These are phyloP conservation scores for Esteya vermicola DNA, from an alignment of 2,329 filamentous ascomycete species.

Conservation along the genomic window DNA sequence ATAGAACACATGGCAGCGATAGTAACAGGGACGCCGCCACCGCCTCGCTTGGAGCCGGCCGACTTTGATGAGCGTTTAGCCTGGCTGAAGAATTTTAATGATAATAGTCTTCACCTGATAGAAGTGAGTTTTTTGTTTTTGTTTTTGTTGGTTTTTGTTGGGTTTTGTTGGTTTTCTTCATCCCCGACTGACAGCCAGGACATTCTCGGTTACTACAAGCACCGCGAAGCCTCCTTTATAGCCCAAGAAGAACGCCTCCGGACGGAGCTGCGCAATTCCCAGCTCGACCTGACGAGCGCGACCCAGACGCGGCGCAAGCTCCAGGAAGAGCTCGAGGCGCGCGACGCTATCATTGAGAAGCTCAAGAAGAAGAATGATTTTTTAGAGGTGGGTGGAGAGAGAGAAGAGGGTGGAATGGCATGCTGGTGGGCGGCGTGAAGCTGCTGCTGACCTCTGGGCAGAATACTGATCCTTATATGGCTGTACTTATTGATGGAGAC, in stretches of 20 bases:
- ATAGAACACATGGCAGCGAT: too few species aligned
- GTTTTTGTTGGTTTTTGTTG: background rate
- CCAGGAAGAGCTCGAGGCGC: slow-evolving; percentile 27
- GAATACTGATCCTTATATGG: slow-evolving; percentile 43
- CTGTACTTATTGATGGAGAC: slow-evolving; percentile 49
- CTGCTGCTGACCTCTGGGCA: too few species aligned
- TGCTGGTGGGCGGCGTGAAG: too few species aligned
- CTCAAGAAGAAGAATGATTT: slow-evolving; percentile 17
- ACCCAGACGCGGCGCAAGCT: slow-evolving; percentile 32
- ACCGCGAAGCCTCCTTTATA: slow-evolving; percentile 26
- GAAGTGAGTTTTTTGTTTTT: background rate
- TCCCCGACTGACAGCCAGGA: slow-evolving; percentile 21
- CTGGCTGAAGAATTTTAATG: background rate
- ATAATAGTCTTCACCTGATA: background rate
- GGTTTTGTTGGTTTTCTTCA: background rate
- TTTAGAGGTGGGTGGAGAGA: slow-evolving; percentile 26
- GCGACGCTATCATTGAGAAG: background rate
- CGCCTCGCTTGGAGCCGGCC: background rate
- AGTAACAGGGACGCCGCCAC: too few species aligned
- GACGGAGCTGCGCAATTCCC: slow-evolving; percentile 25
- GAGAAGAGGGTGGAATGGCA: too few species aligned
- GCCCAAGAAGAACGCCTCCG: slow-evolving; percentile 28
- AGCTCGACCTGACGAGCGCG: slow-evolving; percentile 37
- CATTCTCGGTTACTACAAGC: slow-evolving; percentile 29
- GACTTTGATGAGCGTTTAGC: background rate